These are phyloP conservation scores for Kodamaea arcana DNA, from an alignment of 1,139 yeast genomes.

Conservation along the genomic window DNA sequence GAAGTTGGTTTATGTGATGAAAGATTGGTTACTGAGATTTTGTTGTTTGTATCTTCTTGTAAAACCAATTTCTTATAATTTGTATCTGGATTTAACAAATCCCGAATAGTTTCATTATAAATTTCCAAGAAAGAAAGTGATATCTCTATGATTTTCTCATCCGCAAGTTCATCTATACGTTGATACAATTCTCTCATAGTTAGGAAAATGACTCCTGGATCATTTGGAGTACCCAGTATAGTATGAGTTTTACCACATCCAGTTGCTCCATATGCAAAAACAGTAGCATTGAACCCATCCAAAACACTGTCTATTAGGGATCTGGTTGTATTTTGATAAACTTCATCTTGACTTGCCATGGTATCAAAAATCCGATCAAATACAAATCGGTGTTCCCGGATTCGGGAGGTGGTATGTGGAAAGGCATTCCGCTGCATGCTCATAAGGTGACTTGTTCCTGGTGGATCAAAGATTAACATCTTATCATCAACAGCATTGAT, in stretches of 20 bases:
- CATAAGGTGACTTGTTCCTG: slow-evolving; percentile 65
- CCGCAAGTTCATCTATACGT: slow-evolving; percentile 51
- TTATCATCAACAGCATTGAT: slow-evolving; percentile 82
- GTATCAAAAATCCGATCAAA: slow-evolving; percentile 79
- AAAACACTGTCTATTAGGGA: slow-evolving; percentile 72
- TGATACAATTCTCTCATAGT: slow-evolving; percentile 75
- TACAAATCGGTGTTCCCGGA: slow-evolving; percentile 74
- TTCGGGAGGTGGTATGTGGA: slow-evolving; percentile 45
- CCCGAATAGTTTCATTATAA: slow-evolving; percentile 84
- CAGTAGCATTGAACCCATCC: slow-evolving; percentile 86
- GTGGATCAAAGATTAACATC: slow-evolving; percentile 89
- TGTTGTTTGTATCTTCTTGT: slow-evolving; percentile 66
- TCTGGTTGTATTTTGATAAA: slow-evolving; percentile 61
- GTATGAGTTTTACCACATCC: slow-evolving; percentile 99
- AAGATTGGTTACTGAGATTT: slow-evolving; percentile 72
- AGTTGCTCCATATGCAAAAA: slow-evolving; percentile 96
- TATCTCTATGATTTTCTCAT: slow-evolving; percentile 56
- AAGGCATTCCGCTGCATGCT: slow-evolving; percentile 58
- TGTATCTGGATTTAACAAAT: slow-evolving; percentile 60
- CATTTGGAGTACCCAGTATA: slow-evolving; percentile 66
- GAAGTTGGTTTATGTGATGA: slow-evolving; percentile 59
- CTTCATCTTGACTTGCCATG: slow-evolving; percentile 58
- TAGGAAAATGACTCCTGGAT: slow-evolving; percentile 78
- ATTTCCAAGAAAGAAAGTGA: slow-evolving; percentile 78
- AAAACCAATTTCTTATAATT: slow-evolving; percentile 46